Evolutionary conservation across 2,329 filamentous ascomycete genomes (phyloP).

Genomic region (Pleoardoris graminearum): DNA sequence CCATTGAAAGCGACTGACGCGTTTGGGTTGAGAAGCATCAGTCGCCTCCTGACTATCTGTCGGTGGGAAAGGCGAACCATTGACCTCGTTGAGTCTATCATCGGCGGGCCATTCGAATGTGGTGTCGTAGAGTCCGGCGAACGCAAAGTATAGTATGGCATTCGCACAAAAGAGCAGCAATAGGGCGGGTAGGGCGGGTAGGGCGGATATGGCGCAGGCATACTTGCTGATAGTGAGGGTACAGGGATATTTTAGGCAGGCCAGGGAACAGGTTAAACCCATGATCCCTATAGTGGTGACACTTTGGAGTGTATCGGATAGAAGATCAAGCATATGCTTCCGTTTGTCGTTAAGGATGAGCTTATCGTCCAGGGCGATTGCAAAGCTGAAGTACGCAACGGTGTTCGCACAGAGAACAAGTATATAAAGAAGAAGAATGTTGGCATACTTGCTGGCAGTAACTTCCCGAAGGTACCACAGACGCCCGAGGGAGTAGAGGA

Average conservation of each 20-base stretch:
- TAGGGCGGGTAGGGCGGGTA: neutral
- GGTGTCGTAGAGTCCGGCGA: neutral
- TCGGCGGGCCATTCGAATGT: neutral
- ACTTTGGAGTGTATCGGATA: no score
- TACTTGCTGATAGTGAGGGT: no score
- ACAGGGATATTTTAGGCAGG: no score
- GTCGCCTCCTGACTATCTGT: neutral
- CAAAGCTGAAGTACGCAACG: neutral
- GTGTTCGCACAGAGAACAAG: neutral
- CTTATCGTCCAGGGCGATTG: neutral
- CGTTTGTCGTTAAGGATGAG: neutral
- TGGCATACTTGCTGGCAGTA: neutral
- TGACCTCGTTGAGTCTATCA: neutral
- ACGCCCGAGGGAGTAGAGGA: no score
- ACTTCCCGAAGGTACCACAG: no score
- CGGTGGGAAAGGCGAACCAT: neutral
- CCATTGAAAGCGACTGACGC: no score
- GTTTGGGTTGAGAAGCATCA: neutral
- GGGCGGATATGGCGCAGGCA: no score
- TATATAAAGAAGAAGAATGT: neutral
- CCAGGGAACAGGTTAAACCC: no score
- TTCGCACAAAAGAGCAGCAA: neutral
- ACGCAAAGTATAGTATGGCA: neutral
- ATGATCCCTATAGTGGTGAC: no score
- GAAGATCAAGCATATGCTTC: neutral